Evolutionary conservation across 177 flowering plant species (phyloP), one percentile per base, ranked within the genome.

Genomic region (Vitis hybrid): DNA sequence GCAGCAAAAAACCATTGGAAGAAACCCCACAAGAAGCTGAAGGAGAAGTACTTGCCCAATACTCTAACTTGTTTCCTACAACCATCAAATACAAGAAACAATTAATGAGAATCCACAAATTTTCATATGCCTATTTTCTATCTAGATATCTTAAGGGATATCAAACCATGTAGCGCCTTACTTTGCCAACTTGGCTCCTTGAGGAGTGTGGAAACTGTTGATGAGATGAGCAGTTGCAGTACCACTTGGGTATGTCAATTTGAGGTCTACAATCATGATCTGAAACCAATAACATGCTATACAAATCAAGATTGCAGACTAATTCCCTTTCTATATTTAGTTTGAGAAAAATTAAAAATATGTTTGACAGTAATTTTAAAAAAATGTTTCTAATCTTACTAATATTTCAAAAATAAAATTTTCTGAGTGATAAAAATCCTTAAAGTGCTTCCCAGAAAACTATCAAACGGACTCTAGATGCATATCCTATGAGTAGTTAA

Each of bases 1-100:
- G 66, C 77, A 67, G 77, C 67, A 19, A 55, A 78, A 55, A 78
- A 78, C 80, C 80, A 78, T 56, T 78, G 80, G 21, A 78, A 78
- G 75, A 74, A 77, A 61, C 77, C 69, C 80, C 80, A 77, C 17
- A 77, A 56, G 69, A 77, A 77, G 64, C 80, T 77, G 70, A 77
- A 62, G 15, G 77, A 65, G 69, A 77, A 77, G 67, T 73, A 77
- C 62, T 77, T 77, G 63, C 80, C 77, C 67, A 76, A 40, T 4
- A 1, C 56, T 64, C 66, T 67, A 50, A 76, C 79, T 59, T 76
- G 79, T 27, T 76, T 77, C 74, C 80, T 77, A 13, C 8, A 55
- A 68, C 3, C 61, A 58, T 58, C 32, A 58, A 58, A 58, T 58
- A 58, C 63, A 40, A 40, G 46, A 40, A 40, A 40, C 1, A 40